Base-by-base conservation (phyloP, 352 stramenopile species). In the Sclerospora graminicola region DNA sequence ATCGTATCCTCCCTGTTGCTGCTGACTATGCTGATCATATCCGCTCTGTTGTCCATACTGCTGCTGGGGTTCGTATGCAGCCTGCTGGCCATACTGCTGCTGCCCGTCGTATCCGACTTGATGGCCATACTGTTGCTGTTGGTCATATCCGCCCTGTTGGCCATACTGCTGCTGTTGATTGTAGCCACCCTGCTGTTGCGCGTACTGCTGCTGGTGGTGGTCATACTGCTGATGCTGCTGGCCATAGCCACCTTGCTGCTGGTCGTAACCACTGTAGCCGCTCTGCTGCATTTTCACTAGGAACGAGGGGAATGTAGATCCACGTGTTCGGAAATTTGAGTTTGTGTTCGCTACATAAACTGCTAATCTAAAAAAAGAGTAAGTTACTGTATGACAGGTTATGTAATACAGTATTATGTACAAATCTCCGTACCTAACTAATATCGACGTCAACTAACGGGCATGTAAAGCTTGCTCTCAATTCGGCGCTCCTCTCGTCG, bases 381-480 rank as follows among this genome's bases (percentile, higher is more conserved):
- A n/a, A n/a, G n/a, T n/a, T n/a, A n/a, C n/a, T n/a, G n/a, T n/a
- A n/a, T n/a, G n/a, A n/a, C n/a, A n/a, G n/a, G n/a, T n/a, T n/a
- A 26, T 26, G 21, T 26, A 26, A 3, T 26, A 7, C 6, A 26
- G 3, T 26, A 36, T 36, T 20, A 36, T 36, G 31, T 45, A 41
- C 34, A 47, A 24, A 45, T 26, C 21, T 26, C 21, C 21, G 21
- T 26, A 26, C 21, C 4, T 26, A 26, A n/a, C n/a, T n/a, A n/a
- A n/a, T n/a, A n/a, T n/a, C n/a, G n/a, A n/a, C 21, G 23, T 61
- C 47, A 77, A 51, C 61, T 65, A 45, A 86, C 69, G 28, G 73
- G 68, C 59, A 69, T 69, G 56, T 86, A 86, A 55, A 79, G 73
- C 48, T 81, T 75, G 48, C 63, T 63, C 41, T 77, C 70, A 48